Conservation (phyloP, 768 basidiomycete species). For the Russula ochroleuca region DNA sequence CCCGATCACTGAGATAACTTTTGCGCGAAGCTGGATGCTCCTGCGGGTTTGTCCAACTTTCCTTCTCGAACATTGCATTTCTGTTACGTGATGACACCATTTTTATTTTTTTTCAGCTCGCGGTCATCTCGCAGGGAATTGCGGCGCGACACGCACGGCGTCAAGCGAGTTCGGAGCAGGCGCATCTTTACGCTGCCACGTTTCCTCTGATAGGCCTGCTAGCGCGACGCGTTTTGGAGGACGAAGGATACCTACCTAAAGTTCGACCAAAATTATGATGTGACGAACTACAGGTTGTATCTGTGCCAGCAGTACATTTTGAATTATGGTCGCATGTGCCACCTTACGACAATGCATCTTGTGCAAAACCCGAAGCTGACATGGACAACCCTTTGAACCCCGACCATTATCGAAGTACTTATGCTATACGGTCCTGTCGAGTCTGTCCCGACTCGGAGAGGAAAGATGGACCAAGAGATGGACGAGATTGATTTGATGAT, state of each 20-base stretch:
- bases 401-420: too few species aligned
- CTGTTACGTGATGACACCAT: background rate
- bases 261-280: constrained; percentile 33
- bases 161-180: constrained; percentile 85
- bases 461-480: too few species aligned
- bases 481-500: too few species aligned
- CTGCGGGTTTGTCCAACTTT: constrained; percentile 53
- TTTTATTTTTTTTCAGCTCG: constrained; percentile 43
- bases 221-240: constrained; percentile 56
- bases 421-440: too few species aligned
- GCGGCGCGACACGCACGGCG: constrained; percentile 80
- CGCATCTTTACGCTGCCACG: constrained; percentile 41
- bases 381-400: too few species aligned
- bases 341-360: too few species aligned
- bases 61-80: background rate
- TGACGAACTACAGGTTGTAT: background rate
- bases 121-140: constrained; percentile 86
- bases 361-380: too few species aligned
- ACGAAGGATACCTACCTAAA: constrained; percentile 40
- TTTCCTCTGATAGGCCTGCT: constrained; percentile 64
- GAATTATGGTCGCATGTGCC: too few species aligned
- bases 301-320: too few species aligned
- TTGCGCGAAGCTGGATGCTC: constrained; percentile 81
- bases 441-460: too few species aligned
- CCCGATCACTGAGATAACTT: constrained; percentile 75